A percentile compares a stretch with the other conserved stretches of the same genome.
These are phyloP conservation scores for Chaetomium fimeti DNA, from an alignment of 495 filamentous ascomycete genomes.

Conservation along the genomic window DNA sequence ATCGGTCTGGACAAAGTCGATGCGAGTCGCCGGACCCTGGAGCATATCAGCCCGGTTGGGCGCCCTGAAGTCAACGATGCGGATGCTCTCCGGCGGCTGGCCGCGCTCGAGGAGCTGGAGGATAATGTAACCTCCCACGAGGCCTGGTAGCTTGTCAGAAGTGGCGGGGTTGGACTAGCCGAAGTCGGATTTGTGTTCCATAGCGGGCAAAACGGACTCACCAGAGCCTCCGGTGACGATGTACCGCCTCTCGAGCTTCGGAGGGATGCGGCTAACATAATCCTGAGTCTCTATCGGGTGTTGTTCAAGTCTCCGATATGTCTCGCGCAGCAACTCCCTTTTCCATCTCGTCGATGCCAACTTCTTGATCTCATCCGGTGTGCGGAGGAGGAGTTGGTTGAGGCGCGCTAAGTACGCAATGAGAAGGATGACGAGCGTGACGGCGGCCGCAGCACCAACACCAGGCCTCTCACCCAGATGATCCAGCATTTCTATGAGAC, in stretches of 20 bases:
- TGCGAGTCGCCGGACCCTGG: constrained; percentile 27
- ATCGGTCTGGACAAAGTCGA: constrained; percentile 45
- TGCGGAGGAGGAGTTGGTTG: constrained; percentile 46
- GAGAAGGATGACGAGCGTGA: constrained; percentile 21
- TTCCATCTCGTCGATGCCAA: constrained; percentile 53
- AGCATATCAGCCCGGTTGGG: constrained; percentile 42
- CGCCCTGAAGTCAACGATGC: constrained; percentile 43
- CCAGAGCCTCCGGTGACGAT: constrained; percentile 58
- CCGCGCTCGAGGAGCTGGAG: constrained; percentile 47
- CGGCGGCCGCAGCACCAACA: not conserved
- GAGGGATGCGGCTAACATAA: constrained; percentile 50
- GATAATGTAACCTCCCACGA: constrained; percentile 47
- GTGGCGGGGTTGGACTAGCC: not conserved
- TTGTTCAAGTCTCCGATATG: constrained; percentile 44
- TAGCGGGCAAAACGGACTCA: constrained; percentile 34
- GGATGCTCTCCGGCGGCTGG: constrained; percentile 40
- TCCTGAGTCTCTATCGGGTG: constrained; percentile 42
- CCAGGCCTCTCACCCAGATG: not conserved
- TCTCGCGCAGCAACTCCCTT: constrained; percentile 43
- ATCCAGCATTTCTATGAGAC: not conserved
- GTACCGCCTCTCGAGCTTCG: constrained; percentile 55
- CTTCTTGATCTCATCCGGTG: constrained; percentile 47
- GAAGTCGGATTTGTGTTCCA: not conserved
- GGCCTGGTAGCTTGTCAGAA: constrained; percentile 31
- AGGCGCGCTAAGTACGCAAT: constrained; percentile 50